Conservation (phyloP, 106 monocot species). For the Narthecium ossifragum region DNA sequence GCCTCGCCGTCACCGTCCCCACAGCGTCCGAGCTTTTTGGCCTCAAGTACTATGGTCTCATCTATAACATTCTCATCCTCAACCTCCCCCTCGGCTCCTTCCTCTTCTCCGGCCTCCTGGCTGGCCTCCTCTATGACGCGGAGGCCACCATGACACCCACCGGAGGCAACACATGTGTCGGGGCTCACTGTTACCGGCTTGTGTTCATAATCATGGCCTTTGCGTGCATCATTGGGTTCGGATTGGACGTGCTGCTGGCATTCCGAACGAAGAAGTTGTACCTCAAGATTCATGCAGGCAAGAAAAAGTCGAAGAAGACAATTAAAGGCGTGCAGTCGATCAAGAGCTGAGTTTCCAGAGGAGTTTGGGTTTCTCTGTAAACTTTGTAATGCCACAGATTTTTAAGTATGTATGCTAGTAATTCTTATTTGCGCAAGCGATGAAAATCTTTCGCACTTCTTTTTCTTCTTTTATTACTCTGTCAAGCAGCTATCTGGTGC, state of each 20-base stretch:
- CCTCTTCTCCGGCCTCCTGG: slow-evolving; percentile 95
- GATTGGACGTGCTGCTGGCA: slow-evolving; percentile 49
- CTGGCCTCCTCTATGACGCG: slow-evolving; percentile 72
- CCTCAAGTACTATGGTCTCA: slow-evolving; percentile 79
- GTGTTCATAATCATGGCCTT: slow-evolving; percentile 83
- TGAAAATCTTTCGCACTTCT: too few relatives aligned
- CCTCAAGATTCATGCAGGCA: slow-evolving; percentile 44
- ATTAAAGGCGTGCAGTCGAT: background rate
- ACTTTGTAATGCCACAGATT: too few relatives aligned
- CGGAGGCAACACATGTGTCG: slow-evolving; percentile 70
- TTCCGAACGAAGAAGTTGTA: slow-evolving; percentile 59
- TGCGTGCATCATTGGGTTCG: slow-evolving; percentile 69
- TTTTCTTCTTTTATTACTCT: too few relatives aligned
- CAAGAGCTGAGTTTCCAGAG: background rate
- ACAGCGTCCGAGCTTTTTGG: slow-evolving; percentile 89
- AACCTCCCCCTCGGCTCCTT: slow-evolving; percentile 95
- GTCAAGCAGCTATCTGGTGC: too few relatives aligned
- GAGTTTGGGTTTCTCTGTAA: too few relatives aligned
- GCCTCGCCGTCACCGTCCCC: slow-evolving; percentile 73
- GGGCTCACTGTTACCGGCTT: slow-evolving; percentile 78
- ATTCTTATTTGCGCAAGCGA: too few relatives aligned
- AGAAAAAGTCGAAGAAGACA: slow-evolving; percentile 27
- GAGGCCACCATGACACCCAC: slow-evolving; percentile 44
- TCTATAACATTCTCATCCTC: slow-evolving; percentile 95
- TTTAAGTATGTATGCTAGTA: too few relatives aligned